Evolutionary conservation across 495 filamentous ascomycete genomes (phyloP).

Genomic region (Chaetomium fimeti): DNA sequence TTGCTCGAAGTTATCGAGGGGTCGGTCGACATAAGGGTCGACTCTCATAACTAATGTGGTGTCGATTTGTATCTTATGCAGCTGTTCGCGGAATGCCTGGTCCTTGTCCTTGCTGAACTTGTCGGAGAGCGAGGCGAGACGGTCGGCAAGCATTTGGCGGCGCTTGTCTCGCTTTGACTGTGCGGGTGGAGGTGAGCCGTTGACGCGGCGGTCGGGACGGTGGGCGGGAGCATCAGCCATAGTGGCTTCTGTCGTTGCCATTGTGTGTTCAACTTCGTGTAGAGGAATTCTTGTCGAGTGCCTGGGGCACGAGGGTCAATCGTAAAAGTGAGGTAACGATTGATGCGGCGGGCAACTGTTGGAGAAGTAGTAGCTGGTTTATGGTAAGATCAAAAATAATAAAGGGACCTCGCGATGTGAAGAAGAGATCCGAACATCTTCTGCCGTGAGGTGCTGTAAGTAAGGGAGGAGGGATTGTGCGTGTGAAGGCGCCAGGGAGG

Average conservation of each 20-base stretch:
- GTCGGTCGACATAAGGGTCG: constrained; percentile 69
- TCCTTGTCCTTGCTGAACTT: constrained; percentile 80
- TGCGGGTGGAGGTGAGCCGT: constrained; percentile 34
- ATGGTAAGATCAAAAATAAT: neutral
- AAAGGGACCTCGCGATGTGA: neutral
- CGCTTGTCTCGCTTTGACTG: constrained; percentile 87
- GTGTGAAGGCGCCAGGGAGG: neutral
- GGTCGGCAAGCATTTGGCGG: constrained; percentile 72
- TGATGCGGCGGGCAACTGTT: neutral
- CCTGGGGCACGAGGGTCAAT: constrained; percentile 4
- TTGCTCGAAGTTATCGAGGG: constrained; percentile 69
- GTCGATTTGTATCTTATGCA: constrained; percentile 84
- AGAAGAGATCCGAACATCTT: constrained; percentile 7
- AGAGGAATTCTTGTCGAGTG: neutral
- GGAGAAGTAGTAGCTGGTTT: neutral
- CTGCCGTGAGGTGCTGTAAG: neutral
- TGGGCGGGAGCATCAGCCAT: constrained; percentile 30
- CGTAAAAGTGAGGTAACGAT: neutral
- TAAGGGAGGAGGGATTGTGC: constrained; percentile 11
- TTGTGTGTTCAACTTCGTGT: constrained; percentile 19
- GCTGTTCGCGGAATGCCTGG: constrained; percentile 79
- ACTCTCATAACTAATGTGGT: constrained; percentile 81
- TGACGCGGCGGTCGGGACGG: constrained; percentile 32
- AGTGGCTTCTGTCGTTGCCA: constrained; percentile 36
- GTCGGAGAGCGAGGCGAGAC: constrained; percentile 66